These are phyloP conservation scores for Cladosporium colombiae DNA, from an alignment of 2,329 filamentous ascomycete genomes.

Conservation along the genomic window DNA sequence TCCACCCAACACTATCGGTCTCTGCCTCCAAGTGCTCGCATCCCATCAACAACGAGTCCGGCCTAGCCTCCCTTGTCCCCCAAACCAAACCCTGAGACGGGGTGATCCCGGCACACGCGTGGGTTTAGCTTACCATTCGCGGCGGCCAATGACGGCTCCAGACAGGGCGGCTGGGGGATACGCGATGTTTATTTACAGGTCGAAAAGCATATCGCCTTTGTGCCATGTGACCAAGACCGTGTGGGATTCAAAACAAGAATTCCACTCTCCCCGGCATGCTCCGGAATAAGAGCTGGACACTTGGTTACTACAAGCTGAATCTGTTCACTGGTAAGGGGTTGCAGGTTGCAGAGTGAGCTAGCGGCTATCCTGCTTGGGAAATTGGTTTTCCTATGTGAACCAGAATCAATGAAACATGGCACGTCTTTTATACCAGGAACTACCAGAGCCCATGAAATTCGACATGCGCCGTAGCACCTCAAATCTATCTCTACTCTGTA, in stretches of 20 bases:
- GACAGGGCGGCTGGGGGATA: conserved; percentile 1
- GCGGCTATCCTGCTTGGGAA: not conserved
- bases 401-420: not conserved
- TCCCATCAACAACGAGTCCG: not conserved
- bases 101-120: conserved; percentile 8
- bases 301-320: not conserved
- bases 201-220: conserved; percentile 1
- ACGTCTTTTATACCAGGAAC: not conserved
- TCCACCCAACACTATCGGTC: not conserved
- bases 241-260: not conserved
- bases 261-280: not conserved
- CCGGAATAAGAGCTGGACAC: not conserved
- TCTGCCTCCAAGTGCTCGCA: not conserved
- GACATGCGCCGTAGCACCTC: not conserved
- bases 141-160: conserved; percentile 8
- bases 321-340: not conserved
- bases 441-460: not conserved
- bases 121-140: conserved; percentile 10
- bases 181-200: conserved; percentile 9
- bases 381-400: not conserved
- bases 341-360: not conserved
- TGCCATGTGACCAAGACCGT: conserved; percentile 1
- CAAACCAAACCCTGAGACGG: not conserved
- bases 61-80: not conserved
- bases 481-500: not conserved